Evolutionary conservation across 2,329 filamentous ascomycete species (phyloP), one percentile per base, ranked within the genome.

Genomic region (Drechslerella dactyloides): DNA sequence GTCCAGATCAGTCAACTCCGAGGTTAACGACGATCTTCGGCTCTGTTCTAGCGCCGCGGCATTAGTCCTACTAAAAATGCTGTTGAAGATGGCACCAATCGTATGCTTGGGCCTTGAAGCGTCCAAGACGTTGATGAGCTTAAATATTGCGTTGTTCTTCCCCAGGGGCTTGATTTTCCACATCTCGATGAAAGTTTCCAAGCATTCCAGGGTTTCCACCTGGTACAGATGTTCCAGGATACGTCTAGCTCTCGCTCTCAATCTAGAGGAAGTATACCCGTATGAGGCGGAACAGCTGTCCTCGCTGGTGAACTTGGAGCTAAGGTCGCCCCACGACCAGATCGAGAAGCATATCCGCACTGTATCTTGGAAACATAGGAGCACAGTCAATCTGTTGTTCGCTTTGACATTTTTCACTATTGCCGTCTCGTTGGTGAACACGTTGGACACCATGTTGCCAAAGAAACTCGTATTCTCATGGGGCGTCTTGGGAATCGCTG

Each of bases 331-430:
- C 93, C 94, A 99, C 0, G 90, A 90, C 94, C 96, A 99, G 58
- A 99, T 96, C 11, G 84, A 87, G 78, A 96, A 96, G 79, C 93
- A 96, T 55, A 96, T 90, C 23, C 91, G 87, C 68, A 97, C 91
- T 0, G 93, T 91, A 78, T 99, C 96, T 79, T 97, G 93, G 78
- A 99, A 96, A 10, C 93, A 96, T n/a, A 99, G 83, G 48, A 97
- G 84, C 19, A 99, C 93, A 0, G 94, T 97, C 21, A 99, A 83
- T 51, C 93, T 87, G 76, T 94, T 93, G 77, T 97, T 99, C 7
- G 93, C 92, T n/a, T 90, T 92, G 6, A 89, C 87, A 69, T 88
- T 91, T 54, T 92, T 87, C n/a, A 87, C 85, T 42, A 68, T 48
- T 1, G 85, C 87, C 0, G 86, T 83, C 69, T 97, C 92, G 0